Evolutionary conservation across 331 rosid genomes (phyloP), one percentile per base, ranked within the genome.

Genomic region (Prunus yedoensis): DNA sequence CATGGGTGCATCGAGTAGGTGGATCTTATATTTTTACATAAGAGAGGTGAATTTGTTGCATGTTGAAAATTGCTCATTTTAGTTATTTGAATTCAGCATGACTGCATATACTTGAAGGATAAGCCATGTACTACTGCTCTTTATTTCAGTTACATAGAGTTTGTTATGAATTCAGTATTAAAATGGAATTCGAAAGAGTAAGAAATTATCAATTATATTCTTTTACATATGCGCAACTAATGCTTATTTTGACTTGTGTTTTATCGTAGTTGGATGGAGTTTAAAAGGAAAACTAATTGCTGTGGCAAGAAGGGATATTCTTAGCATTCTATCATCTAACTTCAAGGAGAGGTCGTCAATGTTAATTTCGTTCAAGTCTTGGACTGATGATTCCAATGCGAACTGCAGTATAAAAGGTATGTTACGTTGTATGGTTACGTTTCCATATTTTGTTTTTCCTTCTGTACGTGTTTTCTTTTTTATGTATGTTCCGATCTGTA

Each of bases 261-360:
- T 81, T 77, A 70, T 77, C 71, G 27, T 66, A 94, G 97, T 91
- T 74, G 98, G 89, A 69, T 94, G 97, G 93, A 89, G 90, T 51
- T 43, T 72, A 32, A 77, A 87, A 53, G 95, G 98, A 32, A 85
- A 73, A 81, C 84, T 80, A 82, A 73, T 94, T 81, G 97, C 91
- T 11, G 92, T 90, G 70, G 98, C 96, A 66, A 87, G 84, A 74
- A 86, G 80, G 78, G 85, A 79, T 66, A 84, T 73, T 74, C 82
- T 94, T 49, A 85, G 82, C 84, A 83, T 94, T 87, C 74, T 94
- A 28, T 90, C 98, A 2, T 49, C 82, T 14, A 81, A 79, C 73
- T 94, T 94, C 81, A 84, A 85, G 75, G 96, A 89, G 80, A 80
- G 57, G 80, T 80, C 83, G 49, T 81, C 87, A 49, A 74, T 94